phyloP scores from a whole-genome alignment of 257 asterid species.

The Fraxinus quadrangulata region DNA sequence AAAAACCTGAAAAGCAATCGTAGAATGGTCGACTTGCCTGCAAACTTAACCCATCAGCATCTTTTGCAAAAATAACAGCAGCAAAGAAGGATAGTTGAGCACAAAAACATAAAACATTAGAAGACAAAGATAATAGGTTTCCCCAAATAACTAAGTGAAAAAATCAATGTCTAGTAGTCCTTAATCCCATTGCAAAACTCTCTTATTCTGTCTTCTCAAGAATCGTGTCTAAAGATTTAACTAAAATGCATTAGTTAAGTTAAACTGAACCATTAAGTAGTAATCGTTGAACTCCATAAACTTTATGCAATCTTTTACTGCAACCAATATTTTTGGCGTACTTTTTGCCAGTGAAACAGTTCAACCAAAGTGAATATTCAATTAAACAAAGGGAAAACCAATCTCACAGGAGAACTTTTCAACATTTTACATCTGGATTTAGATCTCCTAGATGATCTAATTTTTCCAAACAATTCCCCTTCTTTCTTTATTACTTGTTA shows the following conservation, averaged over 20 bases:
- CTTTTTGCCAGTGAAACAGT: constrained; percentile 16
- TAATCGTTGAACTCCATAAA: not conserved
- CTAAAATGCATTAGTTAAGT: no score
- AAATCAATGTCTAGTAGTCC: not conserved
- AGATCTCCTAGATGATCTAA: not conserved
- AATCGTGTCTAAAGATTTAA: no score
- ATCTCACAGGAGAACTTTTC: not conserved
- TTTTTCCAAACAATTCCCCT: not conserved
- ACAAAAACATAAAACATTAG: not conserved
- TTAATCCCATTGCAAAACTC: no score
- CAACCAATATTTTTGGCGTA: not conserved
- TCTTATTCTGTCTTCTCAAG: no score
- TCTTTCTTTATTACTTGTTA: constrained; percentile 1
- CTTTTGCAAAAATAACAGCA: constrained; percentile 4
- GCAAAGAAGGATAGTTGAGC: not conserved
- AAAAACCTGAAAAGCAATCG: constrained; percentile 93
- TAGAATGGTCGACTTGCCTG: constrained; percentile 96
- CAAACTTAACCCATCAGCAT: constrained; percentile 24
- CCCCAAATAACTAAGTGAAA: not conserved
- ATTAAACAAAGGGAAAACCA: not conserved
- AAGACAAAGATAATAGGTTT: not conserved
- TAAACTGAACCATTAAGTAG: not conserved
- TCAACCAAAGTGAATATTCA: constrained; percentile 10
- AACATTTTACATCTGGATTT: not conserved
- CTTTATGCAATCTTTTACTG: not conserved